A percentile compares a stretch with the other conserved stretches of the same genome.
phyloP scores from a whole-genome alignment of 495 filamentous ascomycete species.

The Talaromyces borbonicus region DNA sequence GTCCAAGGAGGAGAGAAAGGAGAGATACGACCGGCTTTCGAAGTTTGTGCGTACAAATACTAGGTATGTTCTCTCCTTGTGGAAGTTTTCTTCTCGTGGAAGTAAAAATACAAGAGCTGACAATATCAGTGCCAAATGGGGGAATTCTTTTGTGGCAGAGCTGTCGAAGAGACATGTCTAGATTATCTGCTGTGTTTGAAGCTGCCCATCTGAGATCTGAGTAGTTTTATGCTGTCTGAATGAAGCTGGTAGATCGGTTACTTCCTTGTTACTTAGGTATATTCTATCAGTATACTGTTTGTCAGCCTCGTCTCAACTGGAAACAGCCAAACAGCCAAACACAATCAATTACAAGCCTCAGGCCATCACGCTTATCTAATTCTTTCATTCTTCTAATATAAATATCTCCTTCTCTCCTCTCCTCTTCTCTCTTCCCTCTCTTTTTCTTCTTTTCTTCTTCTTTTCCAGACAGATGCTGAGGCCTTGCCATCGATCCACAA shows the following conservation, averaged over 20 bases:
- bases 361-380: no score
- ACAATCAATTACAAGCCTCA: no score
- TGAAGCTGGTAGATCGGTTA: no score
- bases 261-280: no score
- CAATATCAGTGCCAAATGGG: constrained; percentile 26
- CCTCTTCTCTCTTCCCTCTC: neutral
- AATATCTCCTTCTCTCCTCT: neutral
- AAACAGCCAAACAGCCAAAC: no score
- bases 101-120: neutral
- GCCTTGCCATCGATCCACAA: neutral
- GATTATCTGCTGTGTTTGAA: neutral
- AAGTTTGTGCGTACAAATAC: constrained; percentile 87
- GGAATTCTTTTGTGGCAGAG: constrained; percentile 24
- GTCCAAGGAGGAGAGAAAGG: constrained; percentile 61
- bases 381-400: constrained; percentile 3
- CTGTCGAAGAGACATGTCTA: constrained; percentile 12
- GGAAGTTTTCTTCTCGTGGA: neutral
- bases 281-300: no score
- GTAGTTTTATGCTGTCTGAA: no score
- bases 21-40: constrained; percentile 69
- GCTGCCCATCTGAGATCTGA: no score
- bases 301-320: no score
- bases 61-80: constrained; percentile 32
- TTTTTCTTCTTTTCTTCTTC: neutral
- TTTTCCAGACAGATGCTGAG: neutral